Evolutionary conservation across 768 basidiomycete species (phyloP).

Genomic region (Sistotremastrum niveocremeum): DNA sequence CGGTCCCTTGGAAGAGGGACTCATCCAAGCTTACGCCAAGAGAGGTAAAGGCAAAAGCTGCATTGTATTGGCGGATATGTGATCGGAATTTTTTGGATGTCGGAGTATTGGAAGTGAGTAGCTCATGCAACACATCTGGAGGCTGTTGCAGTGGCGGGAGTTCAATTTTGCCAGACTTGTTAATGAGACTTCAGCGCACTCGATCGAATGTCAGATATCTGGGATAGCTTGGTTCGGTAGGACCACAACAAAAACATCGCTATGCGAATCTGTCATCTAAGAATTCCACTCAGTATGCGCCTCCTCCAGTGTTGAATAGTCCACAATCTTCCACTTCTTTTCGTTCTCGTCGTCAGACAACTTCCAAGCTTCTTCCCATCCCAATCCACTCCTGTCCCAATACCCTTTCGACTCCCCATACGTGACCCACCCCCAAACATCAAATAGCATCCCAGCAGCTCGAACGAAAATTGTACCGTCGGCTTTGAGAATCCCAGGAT

Average conservation of each 20-base stretch:
- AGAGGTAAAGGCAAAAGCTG: constrained; percentile 27
- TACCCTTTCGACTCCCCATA: constrained; percentile 34
- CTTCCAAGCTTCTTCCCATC: constrained; percentile 51
- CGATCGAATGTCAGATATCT: too few species aligned
- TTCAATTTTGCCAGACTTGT: constrained; percentile 15
- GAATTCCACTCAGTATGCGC: too few species aligned
- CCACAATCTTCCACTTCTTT: too few species aligned
- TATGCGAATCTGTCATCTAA: too few species aligned
- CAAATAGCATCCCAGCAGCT: constrained; percentile 42
- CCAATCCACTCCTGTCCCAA: constrained; percentile 46
- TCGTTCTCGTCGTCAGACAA: too few species aligned
- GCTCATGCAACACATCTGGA: constrained; percentile 6
- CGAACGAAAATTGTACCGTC: constrained; percentile 50
- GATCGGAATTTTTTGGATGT: constrained; percentile 16
- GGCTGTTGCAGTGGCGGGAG: constrained; percentile 11
- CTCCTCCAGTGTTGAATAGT: too few species aligned
- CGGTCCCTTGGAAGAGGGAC: constrained; percentile 15
- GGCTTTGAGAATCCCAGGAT: constrained; percentile 26
- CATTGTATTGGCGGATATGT: constrained; percentile 28
- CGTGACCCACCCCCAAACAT: constrained; percentile 41
- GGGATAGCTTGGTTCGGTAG: too few species aligned
- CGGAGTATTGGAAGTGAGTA: constrained; percentile 5
- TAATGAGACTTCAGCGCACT: too few species aligned
- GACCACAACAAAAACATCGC: too few species aligned
- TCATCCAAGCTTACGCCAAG: constrained; percentile 20